These are phyloP conservation scores for Zymoseptoria brevis DNA, from an alignment of 2,329 filamentous ascomycete genomes.

Conservation along the genomic window DNA sequence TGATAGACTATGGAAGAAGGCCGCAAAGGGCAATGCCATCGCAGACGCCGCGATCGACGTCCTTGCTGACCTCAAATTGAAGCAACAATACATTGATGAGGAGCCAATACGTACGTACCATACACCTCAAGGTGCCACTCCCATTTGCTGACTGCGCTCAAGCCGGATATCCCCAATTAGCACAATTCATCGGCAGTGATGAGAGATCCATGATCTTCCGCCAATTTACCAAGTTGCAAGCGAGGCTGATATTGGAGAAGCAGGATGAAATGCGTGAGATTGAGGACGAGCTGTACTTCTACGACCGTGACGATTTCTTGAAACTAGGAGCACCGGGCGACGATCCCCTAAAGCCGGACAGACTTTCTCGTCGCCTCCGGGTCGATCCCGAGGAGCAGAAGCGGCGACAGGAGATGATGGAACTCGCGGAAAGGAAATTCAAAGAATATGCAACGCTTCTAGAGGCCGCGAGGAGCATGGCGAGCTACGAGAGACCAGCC, in stretches of 20 bases:
- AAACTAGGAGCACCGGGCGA: background rate
- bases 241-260: background rate
- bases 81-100: background rate
- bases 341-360: background rate
- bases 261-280: background rate
- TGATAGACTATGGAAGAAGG: no score
- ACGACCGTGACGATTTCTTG: background rate
- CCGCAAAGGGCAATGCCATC: no score
- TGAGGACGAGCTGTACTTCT: background rate
- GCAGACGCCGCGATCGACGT: background rate
- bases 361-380: background rate
- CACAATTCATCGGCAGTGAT: slow-evolving; percentile 4
- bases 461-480: background rate
- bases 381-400: background rate
- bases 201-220: background rate
- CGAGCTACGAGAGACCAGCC: background rate
- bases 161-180: background rate
- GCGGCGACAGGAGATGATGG: background rate
- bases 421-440: background rate
- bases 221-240: background rate
- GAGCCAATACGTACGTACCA: background rate
- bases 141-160: background rate
- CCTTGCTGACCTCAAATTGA: background rate
- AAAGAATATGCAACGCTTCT: background rate
- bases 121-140: background rate